Base-by-base conservation (phyloP, 352 stramenopile species). In the Elongisporangium prolatum region DNA sequence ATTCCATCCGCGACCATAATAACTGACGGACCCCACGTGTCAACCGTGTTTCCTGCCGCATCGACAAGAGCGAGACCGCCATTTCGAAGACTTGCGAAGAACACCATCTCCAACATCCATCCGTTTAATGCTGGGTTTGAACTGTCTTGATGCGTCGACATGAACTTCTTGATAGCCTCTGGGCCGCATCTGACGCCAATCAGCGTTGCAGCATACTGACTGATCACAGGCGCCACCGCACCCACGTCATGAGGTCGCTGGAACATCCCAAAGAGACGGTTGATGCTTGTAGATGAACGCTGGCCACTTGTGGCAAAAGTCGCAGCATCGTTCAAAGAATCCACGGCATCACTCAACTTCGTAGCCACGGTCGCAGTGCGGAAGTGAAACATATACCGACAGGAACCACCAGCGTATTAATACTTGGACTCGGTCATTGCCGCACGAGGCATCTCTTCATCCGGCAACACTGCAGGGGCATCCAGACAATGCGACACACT, bases 21-120 rank as follows among this genome's bases (percentile, higher is more conserved):
- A n/a, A n/a, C n/a, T n/a, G n/a, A n/a, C n/a, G n/a, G n/a, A n/a
- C n/a, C n/a, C n/a, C n/a, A n/a, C n/a, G 13, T 21, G 2, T 37
- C 37, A 24, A 6, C 1, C 2, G 3, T 25, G 22, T 54, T 59
- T 60, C 55, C 55, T 13, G 2, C 18, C 17, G 48, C 25, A 48
- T 60, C 48, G 59, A 56, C n/a, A n/a, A n/a, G n/a, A n/a, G n/a
- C n/a, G n/a, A n/a, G n/a, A n/a, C 59, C 59, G 22, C 59, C 59
- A 10, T 56, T 18, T 59, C 56, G 55, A 63, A 67, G 50, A 56
- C 34, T 63, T 56, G 55, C 48, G 40, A 65, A 69, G 48, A 63
- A 69, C 13, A 65, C 25, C 44, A 69, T 59, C 48, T 69, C 53
- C 48, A 68, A 17, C 53, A 65, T 57, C 48, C 59, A 60, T 25